These are phyloP conservation scores for Xylariaceae sp. DNA, from an alignment of 2,329 filamentous ascomycete species.

Conservation along the genomic window DNA sequence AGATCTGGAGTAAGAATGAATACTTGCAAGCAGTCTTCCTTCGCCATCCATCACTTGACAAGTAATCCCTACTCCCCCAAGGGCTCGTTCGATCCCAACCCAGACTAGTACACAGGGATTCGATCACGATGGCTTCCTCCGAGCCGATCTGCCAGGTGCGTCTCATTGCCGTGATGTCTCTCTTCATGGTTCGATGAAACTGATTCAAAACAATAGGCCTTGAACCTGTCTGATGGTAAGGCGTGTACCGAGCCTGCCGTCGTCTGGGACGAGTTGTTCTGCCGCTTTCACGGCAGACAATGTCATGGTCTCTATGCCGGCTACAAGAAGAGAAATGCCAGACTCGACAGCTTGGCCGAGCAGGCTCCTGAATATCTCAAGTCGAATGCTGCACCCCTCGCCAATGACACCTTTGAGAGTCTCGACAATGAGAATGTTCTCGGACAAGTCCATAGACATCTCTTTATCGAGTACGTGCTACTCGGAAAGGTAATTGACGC, in stretches of 20 bases:
- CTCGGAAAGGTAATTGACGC: slow-evolving; percentile 26
- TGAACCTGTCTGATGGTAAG: slow-evolving; percentile 15
- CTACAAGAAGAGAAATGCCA: slow-evolving; percentile 44
- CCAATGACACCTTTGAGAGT: slow-evolving; percentile 37
- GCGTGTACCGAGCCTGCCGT: slow-evolving; percentile 4
- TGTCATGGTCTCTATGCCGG: slow-evolving; percentile 43
- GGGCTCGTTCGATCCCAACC: no score
- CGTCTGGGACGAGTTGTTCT: slow-evolving; percentile 16
- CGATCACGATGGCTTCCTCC: neutral
- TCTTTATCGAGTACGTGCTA: slow-evolving; percentile 34
- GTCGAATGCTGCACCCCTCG: slow-evolving; percentile 33
- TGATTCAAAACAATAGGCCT: slow-evolving; percentile 5
- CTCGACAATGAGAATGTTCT: slow-evolving; percentile 36
- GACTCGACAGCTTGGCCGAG: slow-evolving; percentile 36
- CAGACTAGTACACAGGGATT: neutral
- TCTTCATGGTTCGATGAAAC: neutral
- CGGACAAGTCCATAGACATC: slow-evolving; percentile 36
- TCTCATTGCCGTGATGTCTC: neutral
- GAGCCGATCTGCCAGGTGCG: slow-evolving; percentile 15
- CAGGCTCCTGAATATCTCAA: slow-evolving; percentile 36
- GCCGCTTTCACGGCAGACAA: slow-evolving; percentile 31
- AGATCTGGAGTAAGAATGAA: no score
- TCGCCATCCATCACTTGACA: no score
- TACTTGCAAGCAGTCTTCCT: no score
- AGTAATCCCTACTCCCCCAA: no score